These are phyloP conservation scores for Phytomonas serpens DNA, from an alignment of 208 protist species.

Conservation along the genomic window DNA sequence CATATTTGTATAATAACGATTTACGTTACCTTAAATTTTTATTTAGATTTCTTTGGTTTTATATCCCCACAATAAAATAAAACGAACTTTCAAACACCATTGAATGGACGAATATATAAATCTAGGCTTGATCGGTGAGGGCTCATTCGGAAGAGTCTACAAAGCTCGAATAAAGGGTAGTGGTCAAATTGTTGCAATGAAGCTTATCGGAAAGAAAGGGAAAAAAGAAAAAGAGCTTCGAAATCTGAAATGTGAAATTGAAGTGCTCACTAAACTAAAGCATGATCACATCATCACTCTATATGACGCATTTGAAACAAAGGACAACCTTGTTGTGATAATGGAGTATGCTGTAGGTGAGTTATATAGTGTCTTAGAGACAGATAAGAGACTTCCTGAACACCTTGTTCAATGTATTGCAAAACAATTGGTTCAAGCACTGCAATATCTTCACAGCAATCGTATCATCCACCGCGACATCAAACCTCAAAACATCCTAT, in stretches of 20 bases:
- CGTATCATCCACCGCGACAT: slow-evolving; percentile 96
- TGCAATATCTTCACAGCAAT: slow-evolving; percentile 96
- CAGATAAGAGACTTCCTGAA: slow-evolving; percentile 90
- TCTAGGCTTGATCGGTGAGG: slow-evolving; percentile 94
- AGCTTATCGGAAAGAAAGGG: slow-evolving; percentile 95
- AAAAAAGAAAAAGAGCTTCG: slow-evolving; percentile 93
- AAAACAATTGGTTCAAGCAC: slow-evolving; percentile 94
- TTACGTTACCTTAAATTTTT: slow-evolving; percentile 9
- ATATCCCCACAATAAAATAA: slow-evolving; percentile 14
- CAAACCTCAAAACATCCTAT: slow-evolving; percentile 96
- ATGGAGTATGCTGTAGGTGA: slow-evolving; percentile 93
- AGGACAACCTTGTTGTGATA: slow-evolving; percentile 90
- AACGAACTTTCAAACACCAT: slow-evolving; percentile 1
- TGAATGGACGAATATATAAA: slow-evolving; percentile 91
- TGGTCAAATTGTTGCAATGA: slow-evolving; percentile 96
- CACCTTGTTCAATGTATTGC: slow-evolving; percentile 90
- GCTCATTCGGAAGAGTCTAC: slow-evolving; percentile 98
- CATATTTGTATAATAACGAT: slow-evolving; percentile 4
- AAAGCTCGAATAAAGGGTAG: slow-evolving; percentile 90
- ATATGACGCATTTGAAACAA: slow-evolving; percentile 96
- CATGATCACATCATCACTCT: slow-evolving; percentile 96
- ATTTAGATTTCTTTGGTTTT: slow-evolving; percentile 3
- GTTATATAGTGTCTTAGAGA: slow-evolving; percentile 94
- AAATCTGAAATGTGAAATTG: slow-evolving; percentile 92
- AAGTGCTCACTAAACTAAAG: slow-evolving; percentile 93